Evolutionary conservation across 2,329 filamentous ascomycete species (phyloP), one percentile per base, ranked within the genome.

Genomic region (Gaeumannomyces tritici): DNA sequence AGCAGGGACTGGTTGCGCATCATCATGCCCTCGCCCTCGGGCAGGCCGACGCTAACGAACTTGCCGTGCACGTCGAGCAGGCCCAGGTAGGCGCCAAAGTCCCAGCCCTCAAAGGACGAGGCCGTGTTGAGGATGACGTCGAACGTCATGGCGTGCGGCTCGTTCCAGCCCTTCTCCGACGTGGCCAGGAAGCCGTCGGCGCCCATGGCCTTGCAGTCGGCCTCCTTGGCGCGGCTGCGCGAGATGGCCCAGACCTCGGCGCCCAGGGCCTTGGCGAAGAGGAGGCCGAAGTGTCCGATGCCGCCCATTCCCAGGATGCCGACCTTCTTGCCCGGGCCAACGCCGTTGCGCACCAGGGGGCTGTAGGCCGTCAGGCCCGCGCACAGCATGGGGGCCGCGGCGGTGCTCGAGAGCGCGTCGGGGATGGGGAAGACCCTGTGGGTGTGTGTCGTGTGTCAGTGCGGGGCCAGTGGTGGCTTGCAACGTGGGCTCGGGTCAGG

Each of bases 381-480:
- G 74, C 91, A 96, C 67, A 95, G 82, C 89, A 93, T 91, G 12
- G 89, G 89, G 1, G 90, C 91, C 1, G 87, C 89, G 60, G 87
- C 75, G 62, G 77, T 74, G 67, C 80, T 83, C 12, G 79, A 69
- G 57, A 96, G 81, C 61, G 80, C 84, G 35, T 92, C 89, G 47
- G 91, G 91, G 66, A 96, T 93, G 70, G 89, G 88, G 71, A 84
- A 86, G 57, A 83, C 81, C 81, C 80, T 83, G 12, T 13, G 33
- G 12, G 33, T 15, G 33, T 5, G 33, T 35, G 4, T 15, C 4
- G 33, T 35, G 33, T 35, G 12, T n/a, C n/a, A n/a, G n/a, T n/a
- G n/a, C n/a, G n/a, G n/a, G 15, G 33, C 33, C 3, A 13, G 33
- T 13, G 12, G 12, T 35, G 12, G 33, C 33, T 35, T 11, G 12